These are phyloP conservation scores for Mycena albidolilacea DNA, from an alignment of 768 basidiomycete species.

Conservation along the genomic window DNA sequence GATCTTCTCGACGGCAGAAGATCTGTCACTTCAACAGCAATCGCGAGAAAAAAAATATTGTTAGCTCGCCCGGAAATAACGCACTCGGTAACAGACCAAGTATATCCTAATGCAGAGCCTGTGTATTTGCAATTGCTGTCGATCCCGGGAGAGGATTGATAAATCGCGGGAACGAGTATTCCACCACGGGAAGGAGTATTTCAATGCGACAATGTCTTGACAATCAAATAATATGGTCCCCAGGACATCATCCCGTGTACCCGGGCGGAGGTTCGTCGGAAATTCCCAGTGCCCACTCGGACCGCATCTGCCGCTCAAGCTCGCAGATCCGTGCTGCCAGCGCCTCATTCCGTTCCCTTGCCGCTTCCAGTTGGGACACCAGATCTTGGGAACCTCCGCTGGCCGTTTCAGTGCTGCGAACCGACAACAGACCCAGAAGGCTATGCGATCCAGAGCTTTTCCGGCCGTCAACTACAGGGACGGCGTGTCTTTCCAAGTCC, in stretches of 20 bases:
- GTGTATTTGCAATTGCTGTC: too few relatives aligned
- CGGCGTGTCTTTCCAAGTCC: background rate
- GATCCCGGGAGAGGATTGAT: too few relatives aligned
- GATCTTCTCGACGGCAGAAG: too few relatives aligned
- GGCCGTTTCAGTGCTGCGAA: background rate
- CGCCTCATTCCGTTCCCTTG: background rate
- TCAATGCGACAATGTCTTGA: too few relatives aligned
- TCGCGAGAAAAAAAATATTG: too few relatives aligned
- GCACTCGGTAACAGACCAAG: too few relatives aligned
- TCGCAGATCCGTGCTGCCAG: slow-evolving; percentile 10
- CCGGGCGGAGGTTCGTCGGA: slow-evolving; percentile 15
- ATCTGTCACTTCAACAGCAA: too few relatives aligned
- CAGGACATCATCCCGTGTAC: background rate
- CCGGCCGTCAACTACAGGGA: background rate
- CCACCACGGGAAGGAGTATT: too few relatives aligned
- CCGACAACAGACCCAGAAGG: background rate
- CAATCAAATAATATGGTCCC: too few relatives aligned
- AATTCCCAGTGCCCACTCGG: slow-evolving; percentile 8
- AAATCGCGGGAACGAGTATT: too few relatives aligned
- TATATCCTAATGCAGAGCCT: too few relatives aligned
- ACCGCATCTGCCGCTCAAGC: background rate
- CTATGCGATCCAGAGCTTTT: background rate
- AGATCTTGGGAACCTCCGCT: background rate
- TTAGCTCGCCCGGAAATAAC: too few relatives aligned
- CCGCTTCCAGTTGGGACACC: background rate